These are phyloP conservation scores for Leptographium radiaticola DNA, from an alignment of 2,329 filamentous ascomycete species.

Conservation along the genomic window DNA sequence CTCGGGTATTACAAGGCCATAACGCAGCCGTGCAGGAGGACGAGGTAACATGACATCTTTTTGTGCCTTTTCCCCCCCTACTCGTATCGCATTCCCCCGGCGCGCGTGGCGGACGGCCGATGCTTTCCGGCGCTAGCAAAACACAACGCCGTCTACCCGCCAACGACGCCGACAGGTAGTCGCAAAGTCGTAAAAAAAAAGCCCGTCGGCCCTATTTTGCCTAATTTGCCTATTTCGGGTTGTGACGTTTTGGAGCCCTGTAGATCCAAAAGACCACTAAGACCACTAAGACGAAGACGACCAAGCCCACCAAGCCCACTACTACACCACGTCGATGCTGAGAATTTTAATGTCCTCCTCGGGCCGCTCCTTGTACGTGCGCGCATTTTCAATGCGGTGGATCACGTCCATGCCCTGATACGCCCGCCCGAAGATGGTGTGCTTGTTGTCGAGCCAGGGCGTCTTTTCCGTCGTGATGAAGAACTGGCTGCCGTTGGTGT, in stretches of 20 bases:
- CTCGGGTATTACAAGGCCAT: neutral
- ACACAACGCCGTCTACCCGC: neutral
- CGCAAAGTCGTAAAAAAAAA: no score
- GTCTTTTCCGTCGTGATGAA: slow-evolving; percentile 98
- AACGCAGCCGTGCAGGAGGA: neutral
- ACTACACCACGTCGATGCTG: slow-evolving; percentile 59
- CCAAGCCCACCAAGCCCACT: no score
- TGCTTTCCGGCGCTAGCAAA: neutral
- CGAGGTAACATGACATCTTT: neutral
- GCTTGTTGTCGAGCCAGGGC: slow-evolving; percentile 90
- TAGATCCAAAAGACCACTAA: no score
- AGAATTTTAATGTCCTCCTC: slow-evolving; percentile 97
- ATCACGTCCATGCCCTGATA: slow-evolving; percentile 87
- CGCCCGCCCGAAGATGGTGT: slow-evolving; percentile 89
- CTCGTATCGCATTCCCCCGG: neutral
- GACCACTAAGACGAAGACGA: no score
- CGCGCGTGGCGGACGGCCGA: neutral
- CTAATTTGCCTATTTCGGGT: no score
- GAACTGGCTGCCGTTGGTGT: slow-evolving; percentile 93
- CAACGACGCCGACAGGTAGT: neutral
- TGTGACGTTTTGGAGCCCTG: no score
- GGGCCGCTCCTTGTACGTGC: slow-evolving; percentile 81
- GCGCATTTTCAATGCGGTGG: slow-evolving; percentile 85
- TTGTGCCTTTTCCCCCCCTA: no score
- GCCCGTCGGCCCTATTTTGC: no score